Conservation (phyloP, 2,329 filamentous ascomycete genomes). For the Xylariales sp. region DNA sequence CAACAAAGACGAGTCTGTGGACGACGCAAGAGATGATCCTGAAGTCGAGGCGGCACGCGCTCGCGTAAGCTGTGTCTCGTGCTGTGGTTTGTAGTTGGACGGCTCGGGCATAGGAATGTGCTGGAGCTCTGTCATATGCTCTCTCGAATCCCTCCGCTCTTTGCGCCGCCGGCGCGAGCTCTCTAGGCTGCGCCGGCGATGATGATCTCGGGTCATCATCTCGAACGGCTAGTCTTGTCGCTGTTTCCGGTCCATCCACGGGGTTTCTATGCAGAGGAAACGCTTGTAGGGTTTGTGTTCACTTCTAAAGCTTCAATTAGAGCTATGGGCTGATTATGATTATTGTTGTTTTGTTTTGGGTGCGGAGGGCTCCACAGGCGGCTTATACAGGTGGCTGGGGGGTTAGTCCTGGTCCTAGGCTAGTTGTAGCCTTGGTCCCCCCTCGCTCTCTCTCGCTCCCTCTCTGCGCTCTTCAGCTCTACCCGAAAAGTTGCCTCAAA, state of each 20-base stretch:
- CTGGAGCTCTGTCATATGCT: slow-evolving; percentile 24
- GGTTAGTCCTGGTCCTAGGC: not conserved
- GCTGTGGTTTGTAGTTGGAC: slow-evolving; percentile 16
- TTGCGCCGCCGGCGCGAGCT: slow-evolving; percentile 48
- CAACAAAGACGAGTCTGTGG: slow-evolving; percentile 54
- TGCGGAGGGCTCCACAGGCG: not conserved
- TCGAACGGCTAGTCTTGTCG: slow-evolving; percentile 20
- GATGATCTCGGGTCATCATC: slow-evolving; percentile 47
- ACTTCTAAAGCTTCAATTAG: not conserved
- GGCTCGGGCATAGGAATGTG: slow-evolving; percentile 15
- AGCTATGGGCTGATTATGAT: too few relatives aligned
- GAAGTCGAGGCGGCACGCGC: slow-evolving; percentile 24
- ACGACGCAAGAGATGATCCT: slow-evolving; percentile 16
- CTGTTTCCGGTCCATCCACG: slow-evolving; percentile 7
- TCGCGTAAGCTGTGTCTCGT: slow-evolving; percentile 8
- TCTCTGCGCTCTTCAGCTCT: too few relatives aligned
- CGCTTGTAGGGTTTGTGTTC: not conserved
- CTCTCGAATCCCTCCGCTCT: slow-evolving; percentile 35
- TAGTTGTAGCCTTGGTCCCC: too few relatives aligned
- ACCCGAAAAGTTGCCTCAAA: not conserved
- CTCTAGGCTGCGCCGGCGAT: slow-evolving; percentile 53
- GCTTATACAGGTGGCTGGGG: not conserved
- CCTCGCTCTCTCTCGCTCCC: too few relatives aligned
- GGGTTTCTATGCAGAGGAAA: not conserved
- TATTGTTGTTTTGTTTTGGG: slow-evolving; percentile 6